Evolutionary conservation across 2,329 filamentous ascomycete genomes (phyloP).

Genomic region (Dactylellina sp.): DNA sequence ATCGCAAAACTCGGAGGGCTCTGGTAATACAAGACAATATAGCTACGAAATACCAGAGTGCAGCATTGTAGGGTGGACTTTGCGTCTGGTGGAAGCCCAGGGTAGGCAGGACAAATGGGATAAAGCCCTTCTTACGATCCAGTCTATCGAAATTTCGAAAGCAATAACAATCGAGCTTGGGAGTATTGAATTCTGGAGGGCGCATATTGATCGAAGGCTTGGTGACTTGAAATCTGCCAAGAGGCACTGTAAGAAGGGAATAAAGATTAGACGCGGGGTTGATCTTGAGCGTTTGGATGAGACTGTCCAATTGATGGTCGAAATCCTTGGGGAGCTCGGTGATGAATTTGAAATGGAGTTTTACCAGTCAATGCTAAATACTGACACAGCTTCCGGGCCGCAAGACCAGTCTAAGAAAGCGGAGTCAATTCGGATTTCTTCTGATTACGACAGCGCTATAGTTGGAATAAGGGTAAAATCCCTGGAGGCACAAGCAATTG

Average conservation of each 20-base stretch:
- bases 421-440: background rate
- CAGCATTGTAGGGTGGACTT: background rate
- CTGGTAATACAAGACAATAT: too few species aligned
- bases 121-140: too few species aligned
- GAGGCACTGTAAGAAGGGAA: background rate
- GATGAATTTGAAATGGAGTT: constrained; percentile 4
- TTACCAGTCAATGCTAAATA: constrained; percentile 1
- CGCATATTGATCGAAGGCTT: background rate
- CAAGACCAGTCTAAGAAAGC: too few species aligned
- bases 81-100: background rate
- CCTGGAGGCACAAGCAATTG: too few species aligned
- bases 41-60: background rate
- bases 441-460: too few species aligned
- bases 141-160: background rate
- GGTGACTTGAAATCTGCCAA: background rate
- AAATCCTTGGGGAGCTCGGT: background rate
- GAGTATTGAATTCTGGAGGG: background rate
- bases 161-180: background rate
- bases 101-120: background rate
- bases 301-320: constrained; percentile 1
- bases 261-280: background rate
- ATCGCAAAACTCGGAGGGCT: too few species aligned
- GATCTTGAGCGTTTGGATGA: background rate
- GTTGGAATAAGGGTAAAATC: too few species aligned
- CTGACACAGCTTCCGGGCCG: too few species aligned